Percentiles rank a stretch among this genome's conserved stretches.
Evolutionary conservation across 2,329 filamentous ascomycete genomes (phyloP).

Genomic region (Dactylellina sp.): DNA sequence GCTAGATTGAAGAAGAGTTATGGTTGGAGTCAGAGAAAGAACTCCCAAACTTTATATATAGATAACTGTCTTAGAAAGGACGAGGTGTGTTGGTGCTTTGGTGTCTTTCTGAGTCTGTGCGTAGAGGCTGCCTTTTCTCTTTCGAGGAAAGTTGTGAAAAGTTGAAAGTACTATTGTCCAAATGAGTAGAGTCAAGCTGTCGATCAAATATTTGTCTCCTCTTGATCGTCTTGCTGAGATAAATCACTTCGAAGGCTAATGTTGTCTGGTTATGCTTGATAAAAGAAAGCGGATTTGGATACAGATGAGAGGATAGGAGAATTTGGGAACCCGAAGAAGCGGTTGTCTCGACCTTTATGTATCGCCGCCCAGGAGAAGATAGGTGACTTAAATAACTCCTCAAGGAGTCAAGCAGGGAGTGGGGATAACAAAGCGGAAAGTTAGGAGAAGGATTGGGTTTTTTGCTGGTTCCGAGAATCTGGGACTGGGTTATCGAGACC

Average conservation of each 20-base stretch:
- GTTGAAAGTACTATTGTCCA: not conserved
- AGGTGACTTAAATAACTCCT: conserved; percentile 41
- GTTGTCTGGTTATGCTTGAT: conserved; percentile 4
- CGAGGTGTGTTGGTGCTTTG: not conserved
- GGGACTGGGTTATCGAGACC: conserved; percentile 53
- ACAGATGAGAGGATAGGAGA: conserved; percentile 19
- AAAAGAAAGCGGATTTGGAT: conserved; percentile 17
- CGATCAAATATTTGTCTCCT: conserved; percentile 9
- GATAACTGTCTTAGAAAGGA: conserved; percentile 21
- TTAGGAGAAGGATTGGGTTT: conserved; percentile 42
- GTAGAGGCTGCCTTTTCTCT: conserved; percentile 6
- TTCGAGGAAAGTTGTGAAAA: conserved; percentile 4
- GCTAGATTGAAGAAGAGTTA: conserved; percentile 13
- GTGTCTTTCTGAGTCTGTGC: conserved; percentile 17
- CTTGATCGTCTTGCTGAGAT: not conserved
- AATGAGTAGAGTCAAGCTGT: conserved; percentile 8
- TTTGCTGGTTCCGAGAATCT: conserved; percentile 55
- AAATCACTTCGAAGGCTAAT: conserved; percentile 18
- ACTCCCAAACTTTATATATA: conserved; percentile 6
- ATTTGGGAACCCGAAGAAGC: conserved; percentile 32
- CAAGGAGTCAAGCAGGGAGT: conserved; percentile 34
- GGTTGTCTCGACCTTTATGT: conserved; percentile 42
- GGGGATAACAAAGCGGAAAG: conserved; percentile 45
- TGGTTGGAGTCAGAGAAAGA: conserved; percentile 15
- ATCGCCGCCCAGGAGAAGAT: conserved; percentile 31